Evolutionary conservation across 1,284 basidiomycete species (phyloP).

Genomic region (Puccinia coronata): DNA sequence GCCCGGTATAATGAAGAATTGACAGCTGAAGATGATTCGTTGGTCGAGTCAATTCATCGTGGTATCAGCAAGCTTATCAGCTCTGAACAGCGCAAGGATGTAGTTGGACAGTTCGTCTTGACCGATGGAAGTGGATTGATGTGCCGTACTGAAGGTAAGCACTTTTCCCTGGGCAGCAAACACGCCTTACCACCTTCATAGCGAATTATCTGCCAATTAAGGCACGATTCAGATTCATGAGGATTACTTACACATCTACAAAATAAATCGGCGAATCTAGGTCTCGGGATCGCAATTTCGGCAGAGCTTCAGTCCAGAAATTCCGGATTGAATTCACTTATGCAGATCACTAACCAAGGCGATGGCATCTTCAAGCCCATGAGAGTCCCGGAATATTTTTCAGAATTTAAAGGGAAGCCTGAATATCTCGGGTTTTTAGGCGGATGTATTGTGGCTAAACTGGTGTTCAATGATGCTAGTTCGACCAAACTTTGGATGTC

Average conservation of each 20-base stretch:
- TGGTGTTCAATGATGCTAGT: constrained; percentile 39
- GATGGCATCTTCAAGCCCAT: constrained; percentile 25
- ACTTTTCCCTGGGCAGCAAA: too few relatives aligned
- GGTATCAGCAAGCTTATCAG: constrained; percentile 22
- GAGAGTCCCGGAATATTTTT: constrained; percentile 49
- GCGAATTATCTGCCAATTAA: too few relatives aligned
- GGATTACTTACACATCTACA: too few relatives aligned
- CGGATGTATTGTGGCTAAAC: constrained; percentile 42
- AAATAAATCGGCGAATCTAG: neutral
- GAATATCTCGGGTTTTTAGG: constrained; percentile 39
- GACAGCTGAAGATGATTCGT: constrained; percentile 18
- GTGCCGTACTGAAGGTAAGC: constrained; percentile 46
- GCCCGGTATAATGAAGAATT: constrained; percentile 20
- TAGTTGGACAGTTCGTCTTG: constrained; percentile 25
- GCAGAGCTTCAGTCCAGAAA: constrained; percentile 26
- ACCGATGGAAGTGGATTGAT: constrained; percentile 40
- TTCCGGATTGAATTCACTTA: constrained; percentile 2
- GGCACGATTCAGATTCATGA: too few relatives aligned
- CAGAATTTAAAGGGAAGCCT: constrained; percentile 47
- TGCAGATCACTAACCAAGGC: neutral
- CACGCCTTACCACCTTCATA: too few relatives aligned
- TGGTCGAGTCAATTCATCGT: constrained; percentile 18
- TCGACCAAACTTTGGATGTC: constrained; percentile 47
- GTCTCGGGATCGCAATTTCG: constrained; percentile 31
- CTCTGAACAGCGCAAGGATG: constrained; percentile 35